Percentiles rank a stretch among this genome's conserved stretches.
Conservation (phyloP, 805 yeast species). For the Clavispora asparagi region DNA sequence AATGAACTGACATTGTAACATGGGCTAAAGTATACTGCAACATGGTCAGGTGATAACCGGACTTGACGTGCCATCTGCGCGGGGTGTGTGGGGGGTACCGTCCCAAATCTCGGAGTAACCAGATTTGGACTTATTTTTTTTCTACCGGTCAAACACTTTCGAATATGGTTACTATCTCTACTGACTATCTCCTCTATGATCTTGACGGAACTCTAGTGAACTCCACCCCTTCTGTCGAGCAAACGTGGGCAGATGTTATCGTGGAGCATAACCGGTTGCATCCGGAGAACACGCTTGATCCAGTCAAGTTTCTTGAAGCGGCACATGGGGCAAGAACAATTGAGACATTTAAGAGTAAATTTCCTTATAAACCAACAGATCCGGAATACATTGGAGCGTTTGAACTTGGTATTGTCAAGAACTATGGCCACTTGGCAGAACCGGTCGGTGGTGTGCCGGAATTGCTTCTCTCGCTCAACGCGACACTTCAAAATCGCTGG, state of each 20-base stretch:
- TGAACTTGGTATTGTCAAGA: slow-evolving; percentile 11
- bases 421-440: slow-evolving; percentile 15
- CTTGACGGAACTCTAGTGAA: slow-evolving; percentile 18
- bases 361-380: slow-evolving; percentile 11
- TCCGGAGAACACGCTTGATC: slow-evolving; percentile 9
- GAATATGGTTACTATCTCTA: background rate
- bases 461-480: slow-evolving; percentile 5
- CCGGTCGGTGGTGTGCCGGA: slow-evolving; percentile 11
- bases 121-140: background rate
- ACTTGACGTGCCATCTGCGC: background rate
- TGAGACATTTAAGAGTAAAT: slow-evolving; percentile 10
- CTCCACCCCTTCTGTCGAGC: slow-evolving; percentile 15
- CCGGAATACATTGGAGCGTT: slow-evolving; percentile 4
- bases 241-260: slow-evolving; percentile 12
- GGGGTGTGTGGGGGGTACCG: background rate
- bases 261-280: slow-evolving; percentile 9
- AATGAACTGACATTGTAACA: too few relatives aligned
- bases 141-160: background rate
- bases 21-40: too few relatives aligned
- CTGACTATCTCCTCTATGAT: slow-evolving; percentile 13
- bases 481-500: slow-evolving; percentile 7
- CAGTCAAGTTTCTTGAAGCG: slow-evolving; percentile 7
- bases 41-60: background rate
- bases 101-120: background rate
- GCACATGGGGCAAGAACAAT: slow-evolving; percentile 16